These are phyloP conservation scores for Pseudoscleropodium purum DNA, from an alignment of 225 moss, liverwort and hornwort genomes.

Conservation along the genomic window DNA sequence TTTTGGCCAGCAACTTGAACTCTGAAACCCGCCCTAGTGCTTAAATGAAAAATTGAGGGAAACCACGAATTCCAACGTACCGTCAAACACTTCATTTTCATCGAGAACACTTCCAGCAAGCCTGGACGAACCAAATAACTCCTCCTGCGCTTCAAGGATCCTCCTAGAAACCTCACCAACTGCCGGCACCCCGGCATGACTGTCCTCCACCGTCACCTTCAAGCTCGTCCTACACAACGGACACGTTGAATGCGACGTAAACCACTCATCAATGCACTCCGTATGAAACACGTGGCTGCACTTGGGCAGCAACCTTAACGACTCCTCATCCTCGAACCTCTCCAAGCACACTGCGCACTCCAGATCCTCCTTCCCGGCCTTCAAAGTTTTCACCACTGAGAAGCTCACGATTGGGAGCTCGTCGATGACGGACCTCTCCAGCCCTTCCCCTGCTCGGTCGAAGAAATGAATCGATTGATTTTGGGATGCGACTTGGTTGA, in stretches of 20 bases:
- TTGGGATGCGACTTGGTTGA: neutral
- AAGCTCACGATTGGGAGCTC: constrained; percentile 31
- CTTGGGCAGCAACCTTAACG: constrained; percentile 45
- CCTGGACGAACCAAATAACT: constrained; percentile 16
- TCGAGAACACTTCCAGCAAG: neutral
- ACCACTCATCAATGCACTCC: constrained; percentile 78
- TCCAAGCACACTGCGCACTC: constrained; percentile 76
- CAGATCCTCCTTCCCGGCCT: constrained; percentile 22
- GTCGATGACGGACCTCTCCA: constrained; percentile 23
- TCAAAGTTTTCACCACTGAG: constrained; percentile 34
- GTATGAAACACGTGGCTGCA: constrained; percentile 72
- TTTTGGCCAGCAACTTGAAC: neutral
- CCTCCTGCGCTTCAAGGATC: constrained; percentile 39
- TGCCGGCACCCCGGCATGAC: constrained; percentile 13
- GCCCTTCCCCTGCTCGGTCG: constrained; percentile 16
- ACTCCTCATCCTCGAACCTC: constrained; percentile 46
- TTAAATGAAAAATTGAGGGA: neutral
- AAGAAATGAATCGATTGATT: constrained; percentile 12
- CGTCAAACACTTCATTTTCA: constrained; percentile 8
- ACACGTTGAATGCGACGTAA: constrained; percentile 65
- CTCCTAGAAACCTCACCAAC: constrained; percentile 41
- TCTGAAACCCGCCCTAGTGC: neutral
- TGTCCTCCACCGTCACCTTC: constrained; percentile 14
- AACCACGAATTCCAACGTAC: neutral
- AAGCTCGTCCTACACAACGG: constrained; percentile 53